Percentiles rank a stretch among this genome's conserved stretches.
Conservation (phyloP, 2,329 filamentous ascomycete genomes). For the Aureobasidium leucospermi region DNA sequence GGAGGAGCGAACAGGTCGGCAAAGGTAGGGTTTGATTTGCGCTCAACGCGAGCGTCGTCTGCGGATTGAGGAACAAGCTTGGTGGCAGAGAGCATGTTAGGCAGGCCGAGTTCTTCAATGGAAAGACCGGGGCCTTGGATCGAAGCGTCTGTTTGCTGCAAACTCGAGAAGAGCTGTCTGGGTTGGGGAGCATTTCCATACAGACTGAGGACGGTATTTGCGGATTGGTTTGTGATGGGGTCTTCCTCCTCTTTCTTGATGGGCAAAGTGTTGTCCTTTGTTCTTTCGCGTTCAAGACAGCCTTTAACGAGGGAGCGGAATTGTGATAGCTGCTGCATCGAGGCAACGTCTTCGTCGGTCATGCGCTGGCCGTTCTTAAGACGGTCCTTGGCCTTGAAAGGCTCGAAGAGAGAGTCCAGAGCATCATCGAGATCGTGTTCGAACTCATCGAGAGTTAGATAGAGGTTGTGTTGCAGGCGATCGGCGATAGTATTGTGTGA, state of each 20-base stretch:
- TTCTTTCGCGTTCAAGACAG: constrained; percentile 23
- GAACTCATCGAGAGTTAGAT: constrained; percentile 21
- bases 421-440: constrained; percentile 36
- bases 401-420: constrained; percentile 31
- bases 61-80: constrained; percentile 52
- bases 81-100: constrained; percentile 65
- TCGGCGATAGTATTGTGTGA: constrained; percentile 31
- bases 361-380: constrained; percentile 14
- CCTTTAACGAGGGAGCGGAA: constrained; percentile 24
- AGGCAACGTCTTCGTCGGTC: constrained; percentile 31
- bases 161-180: constrained; percentile 78
- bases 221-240: constrained; percentile 23
- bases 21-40: constrained; percentile 54
- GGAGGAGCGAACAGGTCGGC: constrained; percentile 69
- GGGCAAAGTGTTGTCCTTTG: background rate
- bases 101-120: constrained; percentile 59
- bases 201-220: constrained; percentile 63
- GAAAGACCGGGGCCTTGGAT: constrained; percentile 27
- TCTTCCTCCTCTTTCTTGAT: constrained; percentile 13
- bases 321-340: constrained; percentile 25
- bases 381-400: constrained; percentile 24
- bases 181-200: constrained; percentile 67
- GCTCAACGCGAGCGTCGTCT: constrained; percentile 37
- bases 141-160: constrained; percentile 46
- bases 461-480: constrained; percentile 32